These are phyloP conservation scores for Spencermartinsiella ligniputridi DNA, from an alignment of 1,139 yeast species.

Conservation along the genomic window DNA sequence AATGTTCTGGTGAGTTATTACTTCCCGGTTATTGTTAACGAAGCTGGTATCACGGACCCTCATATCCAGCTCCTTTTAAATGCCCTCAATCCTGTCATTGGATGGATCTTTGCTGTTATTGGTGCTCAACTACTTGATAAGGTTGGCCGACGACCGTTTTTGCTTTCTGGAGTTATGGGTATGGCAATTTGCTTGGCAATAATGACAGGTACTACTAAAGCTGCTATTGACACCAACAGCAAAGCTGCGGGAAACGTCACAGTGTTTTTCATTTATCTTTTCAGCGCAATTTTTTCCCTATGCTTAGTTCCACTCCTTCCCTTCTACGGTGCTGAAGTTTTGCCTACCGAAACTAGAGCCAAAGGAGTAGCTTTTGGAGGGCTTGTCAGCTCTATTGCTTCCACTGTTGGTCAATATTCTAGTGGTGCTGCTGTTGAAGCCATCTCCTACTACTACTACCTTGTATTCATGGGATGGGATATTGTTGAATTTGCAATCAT, in stretches of 20 bases:
- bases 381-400: slow-evolving; percentile 23
- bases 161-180: slow-evolving; percentile 23
- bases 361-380: slow-evolving; percentile 25
- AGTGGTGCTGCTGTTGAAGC: slow-evolving; percentile 55
- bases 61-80: slow-evolving; percentile 7
- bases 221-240: slow-evolving; percentile 1
- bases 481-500: slow-evolving; percentile 33
- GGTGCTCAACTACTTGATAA: slow-evolving; percentile 38
- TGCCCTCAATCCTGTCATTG: slow-evolving; percentile 11
- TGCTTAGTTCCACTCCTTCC: slow-evolving; percentile 26
- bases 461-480: slow-evolving; percentile 37
- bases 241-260: slow-evolving; percentile 9
- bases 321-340: slow-evolving; percentile 34
- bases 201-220: slow-evolving; percentile 6
- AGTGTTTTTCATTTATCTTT: slow-evolving; percentile 4
- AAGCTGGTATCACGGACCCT: slow-evolving; percentile 10
- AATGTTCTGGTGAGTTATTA: slow-evolving; percentile 10
- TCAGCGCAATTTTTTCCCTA: slow-evolving; percentile 13
- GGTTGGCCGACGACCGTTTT: slow-evolving; percentile 54
- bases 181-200: slow-evolving; percentile 7
- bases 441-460: slow-evolving; percentile 54
- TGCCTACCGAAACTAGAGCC: slow-evolving; percentile 36
- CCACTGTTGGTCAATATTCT: slow-evolving; percentile 44
- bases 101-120: slow-evolving; percentile 1
- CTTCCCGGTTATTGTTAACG: slow-evolving; percentile 7